Evolutionary conservation across 306 rosid genomes (phyloP).

Genomic region (Benincasa hispida): DNA sequence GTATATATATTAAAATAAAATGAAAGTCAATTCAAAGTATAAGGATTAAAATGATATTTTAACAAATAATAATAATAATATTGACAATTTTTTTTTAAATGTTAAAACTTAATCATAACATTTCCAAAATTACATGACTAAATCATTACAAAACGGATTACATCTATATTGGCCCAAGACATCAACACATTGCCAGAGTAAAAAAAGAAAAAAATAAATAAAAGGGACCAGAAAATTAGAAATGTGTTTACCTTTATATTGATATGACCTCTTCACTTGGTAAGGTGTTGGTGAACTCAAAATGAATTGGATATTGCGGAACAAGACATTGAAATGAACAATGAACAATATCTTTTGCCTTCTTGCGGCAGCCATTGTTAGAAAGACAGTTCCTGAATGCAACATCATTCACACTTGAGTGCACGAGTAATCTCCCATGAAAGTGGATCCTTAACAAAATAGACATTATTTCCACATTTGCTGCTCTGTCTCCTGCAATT

Average conservation of each 20-base stretch:
- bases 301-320: background rate
- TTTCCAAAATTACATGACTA: background rate
- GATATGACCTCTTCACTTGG: background rate
- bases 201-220: background rate
- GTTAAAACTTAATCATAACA: background rate
- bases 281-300: background rate
- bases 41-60: too few species aligned
- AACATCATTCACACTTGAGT: conserved; percentile 6
- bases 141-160: background rate
- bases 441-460: conserved; percentile 24
- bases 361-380: background rate
- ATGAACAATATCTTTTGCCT: background rate
- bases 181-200: background rate
- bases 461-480: conserved; percentile 13
- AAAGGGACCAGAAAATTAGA: background rate
- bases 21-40: too few species aligned
- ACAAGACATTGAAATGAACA: background rate
- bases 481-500: conserved; percentile 27
- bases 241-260: background rate
- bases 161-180: background rate
- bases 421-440: conserved; percentile 90
- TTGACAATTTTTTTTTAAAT: background rate
- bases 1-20: too few species aligned
- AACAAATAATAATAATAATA: background rate
- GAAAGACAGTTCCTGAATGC: background rate